Base-by-base conservation (phyloP, 331 rosid genomes). In the Phaseolus coccineus region DNA sequence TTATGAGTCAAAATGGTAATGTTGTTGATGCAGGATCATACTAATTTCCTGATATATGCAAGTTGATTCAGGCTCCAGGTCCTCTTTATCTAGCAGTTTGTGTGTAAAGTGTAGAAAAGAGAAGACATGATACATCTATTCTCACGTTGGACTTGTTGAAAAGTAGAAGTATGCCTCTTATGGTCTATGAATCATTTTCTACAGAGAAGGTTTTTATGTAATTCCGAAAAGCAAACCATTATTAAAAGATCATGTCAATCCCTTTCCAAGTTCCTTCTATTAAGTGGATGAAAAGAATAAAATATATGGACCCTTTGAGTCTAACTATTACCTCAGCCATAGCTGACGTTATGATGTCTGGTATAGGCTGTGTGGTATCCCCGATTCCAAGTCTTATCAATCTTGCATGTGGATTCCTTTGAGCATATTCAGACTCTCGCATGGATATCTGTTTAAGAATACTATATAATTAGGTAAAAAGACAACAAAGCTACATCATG, bases 371-470 rank as follows among this genome's bases (percentile, higher is more conserved):
- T 35, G 70, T 35, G 3, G 70, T 64, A 35, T 64, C 70, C 16
- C 70, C 70, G 16, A 64, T 35, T 2, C 70, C 70, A 64, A 64
- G 70, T 64, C 28, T 35, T 64, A 64, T 64, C 70, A 64, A n/a
- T 33, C 70, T 64, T 64, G 70, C 47, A 33, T 64, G 47, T 15
- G 70, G 70, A 64, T 64, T 64, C 70, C 70, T 64, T 12, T 64
- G 6, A 37, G 70, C 47, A 35, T 63, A 63, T 13, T 31, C 46
- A 33, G 25, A 31, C 47, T 63, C 69, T 15, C 69, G 12, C 27
- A 14, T 16, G 28, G 8, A 64, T 35, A 64, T 35, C 70, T 64
- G 25, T 14, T 63, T 16, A 31, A 62, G 44, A 39, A 39, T 39
- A 39, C 6, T 6, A 14, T 30, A 13, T 19, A 5, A 13, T 1